Evolutionary conservation across 2,329 filamentous ascomycete species (phyloP), one percentile per base, ranked within the genome.

Genomic region (Cladosporium sp.): DNA sequence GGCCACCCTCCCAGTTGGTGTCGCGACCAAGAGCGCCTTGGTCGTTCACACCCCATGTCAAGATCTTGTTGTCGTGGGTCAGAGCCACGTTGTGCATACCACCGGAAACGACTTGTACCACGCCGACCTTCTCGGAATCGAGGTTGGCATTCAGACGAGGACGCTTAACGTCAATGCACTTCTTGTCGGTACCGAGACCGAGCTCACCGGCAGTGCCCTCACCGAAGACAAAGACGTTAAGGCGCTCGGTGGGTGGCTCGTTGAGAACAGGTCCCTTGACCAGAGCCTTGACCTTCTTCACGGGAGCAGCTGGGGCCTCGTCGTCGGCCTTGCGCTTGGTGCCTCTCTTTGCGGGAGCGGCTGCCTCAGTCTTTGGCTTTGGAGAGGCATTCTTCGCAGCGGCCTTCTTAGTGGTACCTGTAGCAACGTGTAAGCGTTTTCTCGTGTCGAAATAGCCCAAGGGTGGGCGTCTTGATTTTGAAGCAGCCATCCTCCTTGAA

Each of bases 31-130:
- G 77, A 7, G 88, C 86, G 55, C 86, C 85, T 62, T 90, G 83
- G 63, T 94, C 88, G 64, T 93, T 93, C 59, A 93, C 88, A 48
- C 88, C 88, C 88, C 88, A 94, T 22, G 86, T 90, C 48, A 89
- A 72, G 58, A 94, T 86, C 70, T 83, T 84, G 74, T 90, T 88
- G 67, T 92, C 85, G 58, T 83, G 78, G 43, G 88, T 92, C 46
- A 93, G 72, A 3, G 84, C 87, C 55, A 86, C 74, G 46, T 78
- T 83, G 69, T 94, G 88, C 87, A 94, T 92, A 50, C 87, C 88
- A 53, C 88, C 88, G 53, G 84, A 83, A 43, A 86, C 83, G 51
- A 94, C 69, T 67, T 87, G 82, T 2, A 93, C 86, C 30, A 93
- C 81, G 39, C 82, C 80, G 48, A 83, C 77, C 32, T 72, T 71